phyloP scores from a whole-genome alignment of 495 filamentous ascomycete genomes.

The Niebla homalea region DNA sequence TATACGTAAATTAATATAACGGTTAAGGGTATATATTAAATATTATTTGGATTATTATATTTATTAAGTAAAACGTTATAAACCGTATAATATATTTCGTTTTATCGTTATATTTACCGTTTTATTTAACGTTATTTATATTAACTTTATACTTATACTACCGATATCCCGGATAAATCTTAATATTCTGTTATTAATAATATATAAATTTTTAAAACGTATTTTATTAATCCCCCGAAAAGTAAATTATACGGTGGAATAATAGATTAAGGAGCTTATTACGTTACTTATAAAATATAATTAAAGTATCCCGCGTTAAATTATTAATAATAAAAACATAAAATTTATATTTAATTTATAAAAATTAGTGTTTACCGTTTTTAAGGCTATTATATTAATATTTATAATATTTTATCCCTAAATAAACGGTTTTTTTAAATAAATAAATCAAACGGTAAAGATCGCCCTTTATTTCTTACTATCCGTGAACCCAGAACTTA shows the following conservation, averaged over 20 bases:
- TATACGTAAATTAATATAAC: neutral
- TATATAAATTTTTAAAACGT: neutral
- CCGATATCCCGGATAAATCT: neutral
- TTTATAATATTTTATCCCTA: too few relatives aligned
- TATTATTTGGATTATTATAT: neutral
- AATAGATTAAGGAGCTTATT: too few relatives aligned
- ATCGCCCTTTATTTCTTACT: too few relatives aligned
- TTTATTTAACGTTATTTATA: neutral
- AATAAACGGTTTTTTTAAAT: too few relatives aligned
- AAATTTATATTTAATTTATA: too few relatives aligned
- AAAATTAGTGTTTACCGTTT: too few relatives aligned
- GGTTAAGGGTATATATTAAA: neutral
- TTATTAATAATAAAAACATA: too few relatives aligned
- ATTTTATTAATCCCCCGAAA: neutral
- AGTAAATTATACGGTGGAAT: neutral
- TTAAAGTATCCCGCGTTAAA: too few relatives aligned
- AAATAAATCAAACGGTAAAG: too few relatives aligned
- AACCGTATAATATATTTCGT: neutral
- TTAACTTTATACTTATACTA: conserved; percentile 1
- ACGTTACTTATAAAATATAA: too few relatives aligned
- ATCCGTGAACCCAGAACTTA: too few relatives aligned
- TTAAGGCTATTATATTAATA: too few relatives aligned
- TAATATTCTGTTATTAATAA: neutral
- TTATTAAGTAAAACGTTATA: neutral
- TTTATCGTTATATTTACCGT: neutral